Conservation (phyloP, 805 yeast species). For the Clavispora vitiphila region DNA sequence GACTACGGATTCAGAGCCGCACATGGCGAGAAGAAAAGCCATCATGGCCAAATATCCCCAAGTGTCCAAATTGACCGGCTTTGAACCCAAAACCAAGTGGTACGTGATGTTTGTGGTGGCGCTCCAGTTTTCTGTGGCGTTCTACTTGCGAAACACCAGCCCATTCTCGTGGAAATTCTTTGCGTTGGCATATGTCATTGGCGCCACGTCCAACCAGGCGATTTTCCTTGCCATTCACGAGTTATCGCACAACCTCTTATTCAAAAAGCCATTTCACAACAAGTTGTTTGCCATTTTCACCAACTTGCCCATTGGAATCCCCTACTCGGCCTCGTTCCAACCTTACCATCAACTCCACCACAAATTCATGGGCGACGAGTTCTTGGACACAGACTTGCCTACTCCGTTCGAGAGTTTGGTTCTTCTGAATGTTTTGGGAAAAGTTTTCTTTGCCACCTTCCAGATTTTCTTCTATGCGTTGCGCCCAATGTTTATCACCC, state of each 20-base stretch:
- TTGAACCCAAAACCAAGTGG: conserved; percentile 82
- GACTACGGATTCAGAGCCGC: conserved; percentile 82
- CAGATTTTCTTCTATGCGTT: conserved; percentile 87
- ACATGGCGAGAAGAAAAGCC: conserved; percentile 63
- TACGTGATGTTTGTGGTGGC: conserved; percentile 60
- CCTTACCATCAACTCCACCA: conserved; percentile 92
- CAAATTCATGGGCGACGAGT: conserved; percentile 81
- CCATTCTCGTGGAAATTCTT: conserved; percentile 53
- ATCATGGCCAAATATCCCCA: conserved; percentile 76
- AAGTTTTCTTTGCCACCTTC: conserved; percentile 84
- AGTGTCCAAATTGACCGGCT: conserved; percentile 74
- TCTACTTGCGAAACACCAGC: conserved; percentile 49
- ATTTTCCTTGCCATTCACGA: conserved; percentile 86
- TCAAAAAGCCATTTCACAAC: conserved; percentile 73
- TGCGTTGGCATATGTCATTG: conserved; percentile 66
- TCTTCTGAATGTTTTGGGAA: conserved; percentile 74
- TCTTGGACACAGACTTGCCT: conserved; percentile 83
- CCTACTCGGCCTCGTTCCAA: conserved; percentile 81
- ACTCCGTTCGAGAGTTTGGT: conserved; percentile 71
- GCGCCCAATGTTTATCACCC: conserved; percentile 82
- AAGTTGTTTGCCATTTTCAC: conserved; percentile 71
- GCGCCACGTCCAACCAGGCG: conserved; percentile 84
- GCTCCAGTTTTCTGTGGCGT: conserved; percentile 65
- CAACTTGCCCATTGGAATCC: conserved; percentile 84
- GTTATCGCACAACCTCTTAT: conserved; percentile 76